A percentile compares a stretch with the other conserved stretches of the same genome.
phyloP scores from a whole-genome alignment of 2,329 filamentous ascomycete genomes.

The Diaporthe citrichinensis region DNA sequence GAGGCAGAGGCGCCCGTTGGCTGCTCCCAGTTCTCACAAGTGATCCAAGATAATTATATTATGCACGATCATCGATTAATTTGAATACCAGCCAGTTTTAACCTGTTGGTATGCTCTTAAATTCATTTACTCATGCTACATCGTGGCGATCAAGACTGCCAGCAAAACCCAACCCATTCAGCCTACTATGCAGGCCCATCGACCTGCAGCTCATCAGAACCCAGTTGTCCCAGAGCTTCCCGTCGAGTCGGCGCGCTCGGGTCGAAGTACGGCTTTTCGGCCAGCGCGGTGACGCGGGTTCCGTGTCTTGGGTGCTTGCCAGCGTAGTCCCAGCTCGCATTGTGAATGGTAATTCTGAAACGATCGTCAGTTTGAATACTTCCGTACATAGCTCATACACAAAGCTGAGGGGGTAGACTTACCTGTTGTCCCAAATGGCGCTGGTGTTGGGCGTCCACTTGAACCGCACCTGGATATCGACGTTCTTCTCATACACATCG shows the following conservation, averaged over 20 bases:
- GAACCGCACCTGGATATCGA: conserved; percentile 81
- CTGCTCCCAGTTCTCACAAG: no score
- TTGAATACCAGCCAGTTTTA: no score
- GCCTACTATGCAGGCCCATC: conserved; percentile 32
- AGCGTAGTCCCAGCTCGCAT: conserved; percentile 81
- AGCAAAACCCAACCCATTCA: neutral
- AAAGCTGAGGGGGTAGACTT: conserved; percentile 43
- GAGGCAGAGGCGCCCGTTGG: no score
- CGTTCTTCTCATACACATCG: conserved; percentile 77
- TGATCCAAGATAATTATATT: no score
- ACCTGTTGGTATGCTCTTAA: neutral
- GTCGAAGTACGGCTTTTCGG: conserved; percentile 80
- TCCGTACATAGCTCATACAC: neutral
- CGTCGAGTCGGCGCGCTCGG: conserved; percentile 74
- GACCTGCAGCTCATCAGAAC: conserved; percentile 63
- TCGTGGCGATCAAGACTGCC: rapidly evolving
- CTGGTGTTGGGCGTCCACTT: conserved; percentile 77
- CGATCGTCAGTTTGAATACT: neutral
- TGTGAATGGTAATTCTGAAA: conserved; percentile 77
- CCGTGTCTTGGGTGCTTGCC: conserved; percentile 77
- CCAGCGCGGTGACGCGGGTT: conserved; percentile 78
- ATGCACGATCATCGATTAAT: no score
- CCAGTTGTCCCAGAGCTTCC: conserved; percentile 75
- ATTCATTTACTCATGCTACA: neutral
- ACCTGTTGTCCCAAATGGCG: conserved; percentile 80